These are phyloP conservation scores for Nicotiana attenuata DNA, from an alignment of 257 asterid species.

Conservation along the genomic window DNA sequence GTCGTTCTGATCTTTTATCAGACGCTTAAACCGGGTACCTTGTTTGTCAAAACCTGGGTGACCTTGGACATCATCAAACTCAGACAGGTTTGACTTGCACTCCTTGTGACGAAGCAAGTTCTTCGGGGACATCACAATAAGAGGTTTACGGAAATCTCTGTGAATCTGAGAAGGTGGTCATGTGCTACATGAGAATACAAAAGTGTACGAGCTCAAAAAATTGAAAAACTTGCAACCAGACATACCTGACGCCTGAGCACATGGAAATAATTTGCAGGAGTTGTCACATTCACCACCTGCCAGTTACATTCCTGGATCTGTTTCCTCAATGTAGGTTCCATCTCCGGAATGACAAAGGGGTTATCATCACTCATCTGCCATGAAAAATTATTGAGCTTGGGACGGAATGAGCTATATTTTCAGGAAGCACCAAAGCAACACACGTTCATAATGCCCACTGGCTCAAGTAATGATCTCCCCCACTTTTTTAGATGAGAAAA, in stretches of 20 bases:
- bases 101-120: slow-evolving; percentile 89
- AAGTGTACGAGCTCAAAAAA: background rate
- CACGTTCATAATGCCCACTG: background rate
- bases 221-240: slow-evolving; percentile 1
- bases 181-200: slow-evolving; percentile 19
- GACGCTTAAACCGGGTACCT: slow-evolving; percentile 96
- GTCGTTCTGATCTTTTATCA: slow-evolving; percentile 73
- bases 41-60: slow-evolving; percentile 96
- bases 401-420: background rate
- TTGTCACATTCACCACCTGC: slow-evolving; percentile 98
- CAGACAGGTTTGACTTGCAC: slow-evolving; percentile 81
- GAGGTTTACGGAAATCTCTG: slow-evolving; percentile 94
- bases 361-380: slow-evolving; percentile 96
- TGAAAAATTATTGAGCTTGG: background rate
- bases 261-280: slow-evolving; percentile 98
- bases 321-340: slow-evolving; percentile 83
- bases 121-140: slow-evolving; percentile 93
- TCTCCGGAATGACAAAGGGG: slow-evolving; percentile 89
- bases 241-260: slow-evolving; percentile 97
- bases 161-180: slow-evolving; percentile 49
- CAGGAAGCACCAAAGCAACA: slow-evolving; percentile 4
- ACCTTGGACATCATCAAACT: slow-evolving; percentile 94
- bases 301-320: slow-evolving; percentile 97
- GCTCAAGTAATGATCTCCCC: background rate
- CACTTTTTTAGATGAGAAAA: background rate